Conservation (phyloP, 2,329 filamentous ascomycete genomes). For the Westerdykella sp. region DNA sequence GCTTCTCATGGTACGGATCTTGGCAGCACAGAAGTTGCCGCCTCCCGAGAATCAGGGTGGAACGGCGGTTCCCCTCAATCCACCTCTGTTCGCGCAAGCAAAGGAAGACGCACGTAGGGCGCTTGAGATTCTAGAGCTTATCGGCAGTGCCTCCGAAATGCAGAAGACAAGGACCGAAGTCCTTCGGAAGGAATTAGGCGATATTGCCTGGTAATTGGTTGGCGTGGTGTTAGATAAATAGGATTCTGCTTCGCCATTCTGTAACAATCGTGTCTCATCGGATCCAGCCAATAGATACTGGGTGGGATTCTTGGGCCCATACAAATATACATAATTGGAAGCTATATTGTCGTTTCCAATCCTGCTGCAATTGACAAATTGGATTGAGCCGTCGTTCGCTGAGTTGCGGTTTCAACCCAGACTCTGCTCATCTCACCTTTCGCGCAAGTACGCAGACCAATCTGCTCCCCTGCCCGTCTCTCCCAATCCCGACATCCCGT, state of each 20-base stretch:
- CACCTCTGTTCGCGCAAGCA: conserved; percentile 33
- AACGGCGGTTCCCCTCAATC: conserved; percentile 18
- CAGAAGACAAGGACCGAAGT: conserved; percentile 45
- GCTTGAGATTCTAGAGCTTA: conserved; percentile 42
- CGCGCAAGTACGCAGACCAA: too few species aligned
- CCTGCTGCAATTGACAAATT: too few species aligned
- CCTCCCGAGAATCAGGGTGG: conserved; percentile 21
- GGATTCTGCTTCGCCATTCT: background rate
- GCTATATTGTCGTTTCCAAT: too few species aligned
- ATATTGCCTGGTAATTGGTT: conserved; percentile 29
- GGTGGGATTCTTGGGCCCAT: too few species aligned
- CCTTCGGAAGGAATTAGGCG: conserved; percentile 40
- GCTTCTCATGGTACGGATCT: conserved; percentile 37
- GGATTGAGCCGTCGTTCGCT: too few species aligned
- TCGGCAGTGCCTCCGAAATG: conserved; percentile 43
- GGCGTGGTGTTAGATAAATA: background rate
- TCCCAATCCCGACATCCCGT: too few species aligned
- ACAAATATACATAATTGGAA: too few species aligned
- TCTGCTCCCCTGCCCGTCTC: too few species aligned
- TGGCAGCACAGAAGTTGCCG: conserved; percentile 31
- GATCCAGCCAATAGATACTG: too few species aligned
- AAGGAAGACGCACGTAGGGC: conserved; percentile 42
- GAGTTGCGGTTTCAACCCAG: too few species aligned
- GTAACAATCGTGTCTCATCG: too few species aligned
- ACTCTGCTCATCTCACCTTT: too few species aligned